Evolutionary conservation across 2,329 filamentous ascomycete species (phyloP), one percentile per base, ranked within the genome.

Genomic region (Bipolaris bicolor): DNA sequence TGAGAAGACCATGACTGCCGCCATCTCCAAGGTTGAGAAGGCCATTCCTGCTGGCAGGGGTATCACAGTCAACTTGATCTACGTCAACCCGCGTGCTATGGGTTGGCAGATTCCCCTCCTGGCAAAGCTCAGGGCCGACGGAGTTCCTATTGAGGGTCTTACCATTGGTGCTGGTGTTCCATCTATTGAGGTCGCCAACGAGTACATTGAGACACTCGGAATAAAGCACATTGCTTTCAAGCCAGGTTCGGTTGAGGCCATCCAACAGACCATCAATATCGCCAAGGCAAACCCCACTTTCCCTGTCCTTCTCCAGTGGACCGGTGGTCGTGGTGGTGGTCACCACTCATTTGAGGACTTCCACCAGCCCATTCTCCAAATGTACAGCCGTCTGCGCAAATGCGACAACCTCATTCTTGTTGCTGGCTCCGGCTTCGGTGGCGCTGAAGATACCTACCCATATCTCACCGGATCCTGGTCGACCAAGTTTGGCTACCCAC

Each of bases 121-220:
- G 54, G 79, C 75, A 33, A 79, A 81, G 48, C 68, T 84, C 33
- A 74, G 79, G 20, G 70, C 77, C 50, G 79, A 81, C 5, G 80
- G 80, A 40, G 71, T 80, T 9, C 79, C 80, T 2, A 78, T 82
- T 31, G 78, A 80, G 53, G 80, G 80, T 59, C 66, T 82, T 36
- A 81, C 80, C 34, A 79, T 82, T 45, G 80, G 80, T 62, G 80
- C 78, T 34, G 80, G 80, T 60, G 78, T 82, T 1, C 80, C 80
- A 7, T 81, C 80, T 6, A 76, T 79, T 29, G 79, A 81, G 20
- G 75, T 81, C 18, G 80, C 78, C 52, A 79, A 77, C 43, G 80
- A 80, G 55, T 82, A 81, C 63, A 81, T 82, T 48, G 65, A 76
- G 78, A 98, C 93, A 3, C 67, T 82, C 7, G 80, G 80, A 10